Percentiles rank a stretch among this genome's conserved stretches.
Evolutionary conservation across 306 rosid species (phyloP).

Genomic region (peach (Prunus persica)): Prunus_persica_NCBIv2 NC_034012.1:3042001-3042500

Average conservation of each 20-base stretch:
- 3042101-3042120: constrained; percentile 18
- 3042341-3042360: neutral
- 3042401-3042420: too few relatives aligned
- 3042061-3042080: constrained; percentile 4
- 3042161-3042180: too few relatives aligned
- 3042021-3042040: too few relatives aligned
- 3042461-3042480: too few relatives aligned
- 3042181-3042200: accelerated
- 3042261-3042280: accelerated
- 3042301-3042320: accelerated
- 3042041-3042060: neutral
- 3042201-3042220: too few relatives aligned
- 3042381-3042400: neutral
- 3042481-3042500: accelerated
- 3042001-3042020: too few relatives aligned
- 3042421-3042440: too few relatives aligned
- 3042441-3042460: too few relatives aligned
- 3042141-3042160: neutral
- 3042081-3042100: constrained; percentile 11
- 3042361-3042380: neutral
- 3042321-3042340: neutral
- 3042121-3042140: too few relatives aligned
- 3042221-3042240: too few relatives aligned
- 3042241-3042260: too few relatives aligned
- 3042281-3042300: too few relatives aligned